A percentile compares a stretch with the other conserved stretches of the same genome.
These are phyloP conservation scores for Cadophora malorum DNA, from an alignment of 2,329 filamentous ascomycete species.

Conservation along the genomic window DNA sequence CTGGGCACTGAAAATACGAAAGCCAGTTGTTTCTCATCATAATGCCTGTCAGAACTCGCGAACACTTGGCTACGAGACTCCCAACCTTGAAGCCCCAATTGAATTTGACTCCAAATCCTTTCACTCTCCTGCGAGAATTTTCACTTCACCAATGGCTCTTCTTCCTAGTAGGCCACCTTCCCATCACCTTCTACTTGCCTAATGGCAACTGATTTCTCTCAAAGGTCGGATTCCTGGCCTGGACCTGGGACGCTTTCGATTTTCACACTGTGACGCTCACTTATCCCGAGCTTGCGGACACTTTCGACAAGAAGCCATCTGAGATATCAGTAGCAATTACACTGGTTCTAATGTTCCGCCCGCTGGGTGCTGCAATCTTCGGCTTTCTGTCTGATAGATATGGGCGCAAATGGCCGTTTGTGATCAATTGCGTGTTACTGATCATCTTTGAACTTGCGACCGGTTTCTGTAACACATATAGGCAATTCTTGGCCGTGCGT, in stretches of 20 bases:
- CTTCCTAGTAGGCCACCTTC: slow-evolving; percentile 60
- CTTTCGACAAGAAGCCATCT: slow-evolving; percentile 67
- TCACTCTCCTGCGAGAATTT: slow-evolving; percentile 71
- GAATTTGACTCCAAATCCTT: slow-evolving; percentile 70
- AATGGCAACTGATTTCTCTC: not conserved
- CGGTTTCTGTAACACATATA: slow-evolving; percentile 75
- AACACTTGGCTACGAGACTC: slow-evolving; percentile 58
- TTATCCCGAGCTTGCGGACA: slow-evolving; percentile 70
- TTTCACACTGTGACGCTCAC: slow-evolving; percentile 83
- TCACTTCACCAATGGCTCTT: slow-evolving; percentile 74
- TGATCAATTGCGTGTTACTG: slow-evolving; percentile 76
- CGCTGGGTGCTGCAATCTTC: slow-evolving; percentile 76
- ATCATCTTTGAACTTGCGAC: slow-evolving; percentile 75
- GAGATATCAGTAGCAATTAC: slow-evolving; percentile 64
- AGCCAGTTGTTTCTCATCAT: not conserved
- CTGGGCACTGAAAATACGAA: not conserved
- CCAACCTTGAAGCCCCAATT: slow-evolving; percentile 63
- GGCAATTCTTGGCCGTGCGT: slow-evolving; percentile 72
- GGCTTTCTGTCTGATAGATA: slow-evolving; percentile 80
- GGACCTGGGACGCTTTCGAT: slow-evolving; percentile 85
- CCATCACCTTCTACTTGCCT: no score
- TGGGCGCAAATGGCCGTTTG: slow-evolving; percentile 82
- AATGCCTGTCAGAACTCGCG: slow-evolving; percentile 20
- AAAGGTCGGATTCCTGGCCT: slow-evolving; percentile 67
- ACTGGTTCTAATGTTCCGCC: slow-evolving; percentile 75